A percentile compares a stretch with the other conserved stretches of the same genome.
phyloP scores from a whole-genome alignment of 1,284 basidiomycete genomes.

The Baeospora myosura region DNA sequence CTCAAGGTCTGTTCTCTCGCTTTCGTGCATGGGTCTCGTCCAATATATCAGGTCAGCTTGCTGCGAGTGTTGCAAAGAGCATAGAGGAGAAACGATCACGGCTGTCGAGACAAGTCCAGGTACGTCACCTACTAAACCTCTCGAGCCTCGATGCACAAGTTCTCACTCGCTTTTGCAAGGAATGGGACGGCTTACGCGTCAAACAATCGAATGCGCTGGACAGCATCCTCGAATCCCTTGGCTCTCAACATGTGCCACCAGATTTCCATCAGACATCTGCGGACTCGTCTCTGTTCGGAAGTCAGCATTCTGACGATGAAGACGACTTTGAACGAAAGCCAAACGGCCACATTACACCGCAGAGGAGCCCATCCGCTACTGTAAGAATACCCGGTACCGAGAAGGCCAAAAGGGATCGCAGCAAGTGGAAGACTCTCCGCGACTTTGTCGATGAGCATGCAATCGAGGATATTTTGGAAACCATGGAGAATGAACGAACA shows the following conservation, averaged over 20 bases:
- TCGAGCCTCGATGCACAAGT: constrained; percentile 1
- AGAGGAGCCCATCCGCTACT: constrained; percentile 43
- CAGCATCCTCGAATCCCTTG: constrained; percentile 59
- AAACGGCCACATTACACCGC: constrained; percentile 16
- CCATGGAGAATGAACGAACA: constrained; percentile 59
- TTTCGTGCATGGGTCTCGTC: background rate
- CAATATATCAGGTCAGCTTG: constrained; percentile 42
- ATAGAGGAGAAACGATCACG: constrained; percentile 62
- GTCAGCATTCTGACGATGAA: constrained; percentile 54
- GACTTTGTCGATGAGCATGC: constrained; percentile 77
- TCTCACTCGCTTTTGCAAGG: too few species aligned
- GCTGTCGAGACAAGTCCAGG: constrained; percentile 54
- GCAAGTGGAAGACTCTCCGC: constrained; percentile 69
- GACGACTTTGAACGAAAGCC: constrained; percentile 15
- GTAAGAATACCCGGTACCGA: constrained; percentile 25
- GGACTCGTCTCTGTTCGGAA: constrained; percentile 68
- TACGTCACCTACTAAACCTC: constrained; percentile 23
- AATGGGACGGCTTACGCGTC: constrained; percentile 59
- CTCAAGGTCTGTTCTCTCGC: constrained; percentile 44
- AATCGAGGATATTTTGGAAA: constrained; percentile 66
- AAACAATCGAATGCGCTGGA: constrained; percentile 59
- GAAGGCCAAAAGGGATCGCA: constrained; percentile 35
- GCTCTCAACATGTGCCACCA: constrained; percentile 63
- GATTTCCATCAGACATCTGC: constrained; percentile 59
- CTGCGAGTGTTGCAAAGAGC: constrained; percentile 59